Evolutionary conservation across 2,329 filamentous ascomycete genomes (phyloP).

Genomic region (Phyllosticta paracitricarpa): DNA sequence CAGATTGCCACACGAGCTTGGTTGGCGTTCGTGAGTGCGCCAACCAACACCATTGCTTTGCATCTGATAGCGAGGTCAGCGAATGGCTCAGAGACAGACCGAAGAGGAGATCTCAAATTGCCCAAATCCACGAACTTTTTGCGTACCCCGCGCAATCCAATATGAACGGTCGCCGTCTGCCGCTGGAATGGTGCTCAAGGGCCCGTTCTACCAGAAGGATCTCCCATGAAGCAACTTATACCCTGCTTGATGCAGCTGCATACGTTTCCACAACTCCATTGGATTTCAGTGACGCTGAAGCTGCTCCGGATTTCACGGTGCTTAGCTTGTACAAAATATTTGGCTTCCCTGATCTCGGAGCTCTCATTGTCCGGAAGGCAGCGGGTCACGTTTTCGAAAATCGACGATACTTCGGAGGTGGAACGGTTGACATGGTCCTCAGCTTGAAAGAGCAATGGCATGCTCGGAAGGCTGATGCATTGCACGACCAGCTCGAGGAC

Average conservation of each 20-base stretch:
- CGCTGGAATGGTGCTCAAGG: slow-evolving; percentile 53
- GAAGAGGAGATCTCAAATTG: slow-evolving; percentile 12
- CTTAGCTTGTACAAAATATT: slow-evolving; percentile 97
- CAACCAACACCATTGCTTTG: slow-evolving; percentile 53
- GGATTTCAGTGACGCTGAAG: slow-evolving; percentile 51
- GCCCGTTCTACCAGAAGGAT: slow-evolving; percentile 27
- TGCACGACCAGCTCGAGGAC: slow-evolving; percentile 82
- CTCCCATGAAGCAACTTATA: slow-evolving; percentile 41
- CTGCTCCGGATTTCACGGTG: slow-evolving; percentile 73
- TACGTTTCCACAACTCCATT: slow-evolving; percentile 67
- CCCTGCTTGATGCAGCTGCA: slow-evolving; percentile 75
- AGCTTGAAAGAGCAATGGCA: slow-evolving; percentile 75
- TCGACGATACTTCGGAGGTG: slow-evolving; percentile 82
- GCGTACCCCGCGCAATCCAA: slow-evolving; percentile 90
- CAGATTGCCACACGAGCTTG: slow-evolving; percentile 76
- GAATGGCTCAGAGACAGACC: slow-evolving; percentile 47
- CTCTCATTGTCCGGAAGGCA: slow-evolving; percentile 67
- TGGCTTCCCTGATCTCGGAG: slow-evolving; percentile 85
- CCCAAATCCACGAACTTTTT: slow-evolving; percentile 43
- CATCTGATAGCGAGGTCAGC: slow-evolving; percentile 51
- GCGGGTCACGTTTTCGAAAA: slow-evolving; percentile 53
- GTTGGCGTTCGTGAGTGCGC: slow-evolving; percentile 70
- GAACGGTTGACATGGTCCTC: slow-evolving; percentile 84
- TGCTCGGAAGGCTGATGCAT: slow-evolving; percentile 55
- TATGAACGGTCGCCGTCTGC: slow-evolving; percentile 71